These are phyloP conservation scores for Ploettnerulaceae sp. DNA, from an alignment of 2,329 filamentous ascomycete species.

Conservation along the genomic window DNA sequence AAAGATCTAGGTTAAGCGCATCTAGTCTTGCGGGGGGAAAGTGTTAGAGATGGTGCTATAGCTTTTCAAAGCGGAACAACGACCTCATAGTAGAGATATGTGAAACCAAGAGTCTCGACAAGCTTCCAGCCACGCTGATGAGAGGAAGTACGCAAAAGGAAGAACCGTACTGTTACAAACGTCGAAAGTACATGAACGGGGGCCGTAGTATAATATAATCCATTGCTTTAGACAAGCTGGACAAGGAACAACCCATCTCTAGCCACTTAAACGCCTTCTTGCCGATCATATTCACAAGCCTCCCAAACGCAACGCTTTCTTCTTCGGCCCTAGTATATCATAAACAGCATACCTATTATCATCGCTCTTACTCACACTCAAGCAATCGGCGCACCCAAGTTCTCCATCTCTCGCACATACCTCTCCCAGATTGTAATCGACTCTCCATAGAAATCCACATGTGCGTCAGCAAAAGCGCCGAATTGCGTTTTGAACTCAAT, in stretches of 20 bases:
- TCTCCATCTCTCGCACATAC: constrained; percentile 86
- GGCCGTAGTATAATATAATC: not conserved
- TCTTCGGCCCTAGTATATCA: not conserved
- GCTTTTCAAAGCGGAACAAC: too few species aligned
- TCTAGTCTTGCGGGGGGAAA: too few species aligned
- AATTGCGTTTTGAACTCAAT: constrained; percentile 87
- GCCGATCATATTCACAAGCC: not conserved
- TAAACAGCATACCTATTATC: constrained; percentile 11
- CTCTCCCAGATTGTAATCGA: constrained; percentile 81
- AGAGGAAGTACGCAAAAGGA: too few species aligned
- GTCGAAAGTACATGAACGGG: too few species aligned
- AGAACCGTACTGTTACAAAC: too few species aligned
- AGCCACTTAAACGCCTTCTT: constrained; percentile 1
- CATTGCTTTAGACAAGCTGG: constrained; percentile 5
- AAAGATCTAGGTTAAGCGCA: too few species aligned
- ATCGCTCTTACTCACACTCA: constrained; percentile 7
- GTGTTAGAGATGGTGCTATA: too few species aligned
- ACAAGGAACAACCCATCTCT: not conserved
- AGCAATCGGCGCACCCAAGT: constrained; percentile 43
- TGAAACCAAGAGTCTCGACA: too few species aligned
- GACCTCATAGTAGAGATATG: too few species aligned
- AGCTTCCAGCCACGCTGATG: too few species aligned
- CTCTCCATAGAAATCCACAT: constrained; percentile 79
- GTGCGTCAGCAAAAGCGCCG: constrained; percentile 74
- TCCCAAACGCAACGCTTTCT: not conserved